phyloP scores from a whole-genome alignment of 441 rosid genomes.

The Erodium trifolium region DNA sequence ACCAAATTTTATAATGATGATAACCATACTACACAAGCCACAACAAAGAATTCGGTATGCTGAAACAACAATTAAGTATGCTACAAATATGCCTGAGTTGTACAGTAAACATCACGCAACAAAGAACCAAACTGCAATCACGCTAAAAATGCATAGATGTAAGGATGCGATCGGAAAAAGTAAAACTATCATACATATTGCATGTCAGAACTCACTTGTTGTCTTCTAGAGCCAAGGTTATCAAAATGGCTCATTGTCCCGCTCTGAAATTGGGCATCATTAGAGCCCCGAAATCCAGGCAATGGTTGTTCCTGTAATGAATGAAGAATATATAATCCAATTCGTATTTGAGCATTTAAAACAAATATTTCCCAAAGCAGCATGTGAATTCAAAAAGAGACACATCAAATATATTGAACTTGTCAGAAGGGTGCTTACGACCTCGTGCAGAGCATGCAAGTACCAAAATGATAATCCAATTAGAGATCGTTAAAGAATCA shows the following conservation, averaged over 20 bases:
- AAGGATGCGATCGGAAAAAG: too few relatives aligned
- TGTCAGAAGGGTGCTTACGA: neutral
- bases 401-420: neutral
- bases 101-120: neutral
- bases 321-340: constrained; percentile 17
- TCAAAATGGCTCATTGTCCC: constrained; percentile 31
- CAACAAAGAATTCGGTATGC: neutral
- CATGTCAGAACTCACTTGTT: constrained; percentile 38
- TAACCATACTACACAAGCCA: constrained; percentile 6
- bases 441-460: neutral
- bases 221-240: constrained; percentile 35
- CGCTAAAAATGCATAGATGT: neutral
- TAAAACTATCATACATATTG: neutral
- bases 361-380: neutral
- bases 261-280: constrained; percentile 36
- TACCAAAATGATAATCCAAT: too few relatives aligned
- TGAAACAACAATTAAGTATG: neutral
- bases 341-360: constrained; percentile 10
- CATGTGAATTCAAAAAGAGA: neutral
- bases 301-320: constrained; percentile 45
- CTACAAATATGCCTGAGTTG: neutral
- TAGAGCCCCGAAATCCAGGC: constrained; percentile 41
- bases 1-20: neutral
- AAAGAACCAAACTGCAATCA: neutral
- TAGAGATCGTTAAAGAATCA: too few relatives aligned